These are phyloP conservation scores for Suillus plorans DNA, from an alignment of 768 basidiomycete species.

Conservation along the genomic window DNA sequence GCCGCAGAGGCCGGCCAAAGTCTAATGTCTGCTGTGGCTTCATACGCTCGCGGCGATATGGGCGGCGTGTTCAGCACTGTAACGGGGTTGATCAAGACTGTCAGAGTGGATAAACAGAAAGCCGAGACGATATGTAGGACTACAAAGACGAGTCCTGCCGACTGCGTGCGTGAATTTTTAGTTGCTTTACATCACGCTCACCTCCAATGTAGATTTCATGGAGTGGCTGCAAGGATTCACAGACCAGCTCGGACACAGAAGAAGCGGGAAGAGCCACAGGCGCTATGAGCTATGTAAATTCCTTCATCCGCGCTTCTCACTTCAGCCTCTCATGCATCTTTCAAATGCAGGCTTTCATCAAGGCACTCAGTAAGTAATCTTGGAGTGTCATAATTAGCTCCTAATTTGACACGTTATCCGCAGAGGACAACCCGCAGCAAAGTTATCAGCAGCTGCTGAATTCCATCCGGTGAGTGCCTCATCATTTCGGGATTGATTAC, in stretches of 20 bases:
- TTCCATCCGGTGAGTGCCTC: constrained; percentile 38
- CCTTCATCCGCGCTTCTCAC: background rate
- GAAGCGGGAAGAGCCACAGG: constrained; percentile 69
- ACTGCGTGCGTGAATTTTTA: constrained; percentile 59
- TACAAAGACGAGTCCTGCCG: constrained; percentile 78
- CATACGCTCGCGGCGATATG: constrained; percentile 80
- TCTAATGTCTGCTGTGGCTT: constrained; percentile 71
- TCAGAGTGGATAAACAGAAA: constrained; percentile 63
- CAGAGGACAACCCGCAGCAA: constrained; percentile 47
- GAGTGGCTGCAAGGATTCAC: constrained; percentile 79
- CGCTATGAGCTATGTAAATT: constrained; percentile 75
- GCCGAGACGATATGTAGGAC: constrained; percentile 59
- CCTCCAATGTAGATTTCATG: constrained; percentile 62
- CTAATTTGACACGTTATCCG: constrained; percentile 4
- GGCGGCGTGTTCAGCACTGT: constrained; percentile 75
- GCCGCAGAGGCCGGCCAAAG: constrained; percentile 87
- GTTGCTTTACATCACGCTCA: background rate
- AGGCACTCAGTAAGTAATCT: constrained; percentile 45
- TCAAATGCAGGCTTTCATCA: constrained; percentile 51
- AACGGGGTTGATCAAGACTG: constrained; percentile 70
- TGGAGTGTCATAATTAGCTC: background rate
- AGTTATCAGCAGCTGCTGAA: constrained; percentile 52
- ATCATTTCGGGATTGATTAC: background rate
- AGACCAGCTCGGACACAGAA: constrained; percentile 78
- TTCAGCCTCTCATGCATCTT: background rate